phyloP scores from a whole-genome alignment of 2,329 filamentous ascomycete genomes.

The Aureobasidium namibiae region DNA sequence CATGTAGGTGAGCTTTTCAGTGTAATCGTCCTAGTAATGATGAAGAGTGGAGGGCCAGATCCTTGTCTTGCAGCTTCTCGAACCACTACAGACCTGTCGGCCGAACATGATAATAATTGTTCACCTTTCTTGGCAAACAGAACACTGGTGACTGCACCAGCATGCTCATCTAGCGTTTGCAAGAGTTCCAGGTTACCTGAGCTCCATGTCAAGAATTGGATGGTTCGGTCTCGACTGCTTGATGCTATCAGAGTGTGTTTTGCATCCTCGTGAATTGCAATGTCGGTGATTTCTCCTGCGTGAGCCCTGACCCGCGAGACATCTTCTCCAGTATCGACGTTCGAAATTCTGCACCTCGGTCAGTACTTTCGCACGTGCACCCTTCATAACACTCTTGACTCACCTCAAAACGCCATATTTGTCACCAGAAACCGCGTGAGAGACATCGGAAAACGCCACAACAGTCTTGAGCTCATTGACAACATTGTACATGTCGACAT shows the following conservation, averaged over 20 bases:
- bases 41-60: constrained; percentile 52
- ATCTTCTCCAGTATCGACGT: constrained; percentile 53
- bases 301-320: constrained; percentile 76
- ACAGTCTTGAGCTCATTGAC: constrained; percentile 51
- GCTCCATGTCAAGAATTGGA: constrained; percentile 72
- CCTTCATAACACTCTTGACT: constrained; percentile 15
- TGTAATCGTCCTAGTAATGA: constrained; percentile 68
- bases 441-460: constrained; percentile 52
- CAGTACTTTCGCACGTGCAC: constrained; percentile 16
- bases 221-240: constrained; percentile 81
- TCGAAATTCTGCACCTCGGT: constrained; percentile 45
- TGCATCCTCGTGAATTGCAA: constrained; percentile 60
- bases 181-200: constrained; percentile 51
- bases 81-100: constrained; percentile 79
- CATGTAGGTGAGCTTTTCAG: constrained; percentile 82
- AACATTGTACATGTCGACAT: constrained; percentile 37
- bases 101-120: constrained; percentile 69
- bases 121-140: constrained; percentile 64
- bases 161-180: constrained; percentile 87
- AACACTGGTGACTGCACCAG: constrained; percentile 72
- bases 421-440: constrained; percentile 73
- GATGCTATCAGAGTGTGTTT: constrained; percentile 64
- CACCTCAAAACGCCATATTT: constrained; percentile 69
- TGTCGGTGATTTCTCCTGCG: constrained; percentile 72
- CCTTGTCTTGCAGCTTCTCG: constrained; percentile 68